Evolutionary conservation across 2,329 filamentous ascomycete species (phyloP).

Genomic region (Talaromyces sp.): DNA sequence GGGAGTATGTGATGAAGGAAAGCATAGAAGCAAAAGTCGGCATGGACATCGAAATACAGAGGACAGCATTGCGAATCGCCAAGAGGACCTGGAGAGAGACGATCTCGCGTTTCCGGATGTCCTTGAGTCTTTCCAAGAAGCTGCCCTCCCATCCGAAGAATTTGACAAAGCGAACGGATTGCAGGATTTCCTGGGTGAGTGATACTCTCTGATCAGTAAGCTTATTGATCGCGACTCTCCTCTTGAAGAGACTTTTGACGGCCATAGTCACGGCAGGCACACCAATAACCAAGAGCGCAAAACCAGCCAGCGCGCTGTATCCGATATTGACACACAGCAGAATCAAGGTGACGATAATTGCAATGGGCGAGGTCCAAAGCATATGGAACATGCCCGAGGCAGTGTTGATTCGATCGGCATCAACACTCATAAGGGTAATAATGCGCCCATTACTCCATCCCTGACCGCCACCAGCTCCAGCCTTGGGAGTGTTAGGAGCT

Average conservation of each 20-base stretch:
- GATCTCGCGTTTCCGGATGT: conserved; percentile 73
- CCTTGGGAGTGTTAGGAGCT: conserved; percentile 35
- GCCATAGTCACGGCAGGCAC: conserved; percentile 72
- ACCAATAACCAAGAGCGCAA: conserved; percentile 72
- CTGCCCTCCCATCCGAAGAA: conserved; percentile 93
- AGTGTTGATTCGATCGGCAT: conserved; percentile 88
- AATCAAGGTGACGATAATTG: conserved; percentile 71
- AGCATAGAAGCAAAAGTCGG: conserved; percentile 95
- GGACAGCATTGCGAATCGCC: conserved; percentile 77
- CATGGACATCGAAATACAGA: conserved; percentile 74
- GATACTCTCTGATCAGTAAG: conserved; percentile 89
- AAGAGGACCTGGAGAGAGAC: conserved; percentile 76
- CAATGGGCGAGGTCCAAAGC: conserved; percentile 79
- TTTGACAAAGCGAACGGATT: conserved; percentile 91
- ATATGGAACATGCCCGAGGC: conserved; percentile 87
- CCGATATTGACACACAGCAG: conserved; percentile 80
- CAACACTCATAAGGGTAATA: conserved; percentile 89
- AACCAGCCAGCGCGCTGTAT: conserved; percentile 85
- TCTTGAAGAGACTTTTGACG: conserved; percentile 69
- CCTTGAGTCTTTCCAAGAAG: conserved; percentile 70
- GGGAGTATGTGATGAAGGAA: conserved; percentile 74
- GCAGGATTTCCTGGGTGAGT: conserved; percentile 85
- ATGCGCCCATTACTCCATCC: conserved; percentile 94
- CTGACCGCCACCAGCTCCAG: conserved; percentile 57
- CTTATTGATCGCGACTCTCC: conserved; percentile 79